Base-by-base conservation (phyloP, 768 basidiomycete species). In the Gymnopilus dilepis region DNA sequence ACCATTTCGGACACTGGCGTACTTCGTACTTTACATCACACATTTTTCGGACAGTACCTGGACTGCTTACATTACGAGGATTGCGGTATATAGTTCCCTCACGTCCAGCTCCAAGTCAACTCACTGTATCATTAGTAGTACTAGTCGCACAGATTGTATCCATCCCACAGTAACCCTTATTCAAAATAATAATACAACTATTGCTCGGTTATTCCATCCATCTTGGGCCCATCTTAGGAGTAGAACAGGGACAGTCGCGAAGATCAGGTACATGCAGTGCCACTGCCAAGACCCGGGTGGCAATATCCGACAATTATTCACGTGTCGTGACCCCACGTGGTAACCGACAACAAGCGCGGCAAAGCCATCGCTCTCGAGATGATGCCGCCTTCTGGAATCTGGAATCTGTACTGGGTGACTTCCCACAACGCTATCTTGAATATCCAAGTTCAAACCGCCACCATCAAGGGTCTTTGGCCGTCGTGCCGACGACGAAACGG, bases 111-210 rank as follows among this genome's bases (percentile, higher is more conserved):
- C 31, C 41, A 42, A 28, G 37, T 40, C 45, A 45, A 48, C 45
- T 41, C 45, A 67, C 60, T 67, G 66, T 67, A 67, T 67, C 65
- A 58, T 60, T 66, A 66, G 62, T 56, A 47, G 30, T 56, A 54
- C 43, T 34, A 53, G 30, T 31, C 37, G 51, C 50, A 43, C 40
- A 30, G 52, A 45, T 52, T 60, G 59, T 62, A 57, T 58, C 45
- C 43, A 42, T 40, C 33, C 34, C 21, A 26, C 19, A 34, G 15
- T 26, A 54, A 17, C 13, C n/a, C 40, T 38, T 24, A 50, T 55
- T 37, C 41, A 15, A 48, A 45, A 37, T 43, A 56, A 31, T 56
- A n/a, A 6, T 43, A n/a, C 45, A 43, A 28, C 15, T 43, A 19
- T 56, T 56, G 15, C 22, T 43, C 41, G n/a, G 12, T 41, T n/a